Evolutionary conservation across 164 flowering plant species (phyloP).

Genomic region (Echeveria elegans): DNA sequence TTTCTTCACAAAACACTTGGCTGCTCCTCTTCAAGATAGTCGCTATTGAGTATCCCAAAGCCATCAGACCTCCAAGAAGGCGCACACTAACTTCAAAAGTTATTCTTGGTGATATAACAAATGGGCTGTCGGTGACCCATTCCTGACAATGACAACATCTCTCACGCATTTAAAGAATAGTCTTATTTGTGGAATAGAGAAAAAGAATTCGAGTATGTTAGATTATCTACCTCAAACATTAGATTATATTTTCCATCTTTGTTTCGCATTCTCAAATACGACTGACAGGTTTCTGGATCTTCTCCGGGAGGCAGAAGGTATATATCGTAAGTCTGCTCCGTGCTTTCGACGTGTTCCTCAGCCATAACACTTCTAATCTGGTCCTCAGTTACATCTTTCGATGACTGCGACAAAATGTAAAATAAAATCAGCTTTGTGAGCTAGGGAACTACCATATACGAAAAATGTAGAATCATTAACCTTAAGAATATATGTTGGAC

Average conservation of each 20-base stretch:
- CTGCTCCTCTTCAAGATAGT: conserved; percentile 89
- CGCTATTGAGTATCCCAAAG: conserved; percentile 95
- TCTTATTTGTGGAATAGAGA: not conserved
- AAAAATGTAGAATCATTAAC: conserved; percentile 22
- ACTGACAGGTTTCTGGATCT: conserved; percentile 98
- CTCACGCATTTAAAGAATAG: not conserved
- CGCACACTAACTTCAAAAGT: conserved; percentile 97
- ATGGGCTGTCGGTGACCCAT: conserved; percentile 91
- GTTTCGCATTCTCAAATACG: conserved; percentile 92
- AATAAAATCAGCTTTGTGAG: not conserved
- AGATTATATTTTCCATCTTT: conserved; percentile 96
- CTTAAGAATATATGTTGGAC: conserved; percentile 88
- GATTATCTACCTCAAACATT: conserved; percentile 99
- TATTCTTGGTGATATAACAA: conserved; percentile 94
- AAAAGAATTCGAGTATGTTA: no score
- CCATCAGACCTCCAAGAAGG: conserved; percentile 98
- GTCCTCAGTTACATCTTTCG: conserved; percentile 40
- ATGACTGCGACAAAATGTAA: conserved; percentile 46
- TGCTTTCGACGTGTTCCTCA: conserved; percentile 46
- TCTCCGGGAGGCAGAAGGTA: conserved; percentile 98
- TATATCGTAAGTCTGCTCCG: conserved; percentile 88
- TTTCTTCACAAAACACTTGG: conserved; percentile 73
- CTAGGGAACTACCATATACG: no score
- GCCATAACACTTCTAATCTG: conserved; percentile 53
- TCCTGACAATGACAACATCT: conserved; percentile 46